These are phyloP conservation scores for Pseudopyricularia cyperi DNA, from an alignment of 2,329 filamentous ascomycete genomes.

Conservation along the genomic window DNA sequence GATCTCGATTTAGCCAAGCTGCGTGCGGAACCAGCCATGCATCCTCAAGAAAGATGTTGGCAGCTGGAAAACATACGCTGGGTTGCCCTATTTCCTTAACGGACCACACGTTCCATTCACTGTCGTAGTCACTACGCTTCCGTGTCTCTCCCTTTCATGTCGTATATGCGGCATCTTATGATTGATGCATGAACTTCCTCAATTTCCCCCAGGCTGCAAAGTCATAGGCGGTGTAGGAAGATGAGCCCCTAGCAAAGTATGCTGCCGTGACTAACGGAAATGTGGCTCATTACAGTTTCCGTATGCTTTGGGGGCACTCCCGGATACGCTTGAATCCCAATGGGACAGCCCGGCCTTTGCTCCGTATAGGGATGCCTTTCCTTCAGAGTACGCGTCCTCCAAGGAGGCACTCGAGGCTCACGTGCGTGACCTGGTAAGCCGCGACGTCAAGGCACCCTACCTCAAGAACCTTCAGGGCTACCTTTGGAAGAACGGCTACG, in stretches of 20 bases:
- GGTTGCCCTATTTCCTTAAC: too few relatives aligned
- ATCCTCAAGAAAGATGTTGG: too few relatives aligned
- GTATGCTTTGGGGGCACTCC: conserved; percentile 57
- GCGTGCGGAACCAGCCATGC: background rate
- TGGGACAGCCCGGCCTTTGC: conserved; percentile 56
- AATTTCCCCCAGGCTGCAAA: background rate
- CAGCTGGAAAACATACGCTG: background rate
- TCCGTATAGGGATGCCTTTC: conserved; percentile 59
- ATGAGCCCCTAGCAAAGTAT: background rate
- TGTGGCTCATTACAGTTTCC: conserved; percentile 47
- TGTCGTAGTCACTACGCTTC: background rate
- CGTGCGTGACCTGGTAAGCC: conserved; percentile 55
- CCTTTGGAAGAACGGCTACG: conserved; percentile 65
- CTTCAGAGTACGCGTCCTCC: conserved; percentile 45
- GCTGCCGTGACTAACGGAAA: background rate
- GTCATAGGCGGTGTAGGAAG: too few relatives aligned
- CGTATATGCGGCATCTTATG: background rate
- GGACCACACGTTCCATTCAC: background rate
- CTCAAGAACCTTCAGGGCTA: conserved; percentile 71
- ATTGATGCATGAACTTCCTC: background rate
- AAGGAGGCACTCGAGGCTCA: conserved; percentile 50
- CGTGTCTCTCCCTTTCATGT: background rate
- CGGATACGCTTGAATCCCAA: conserved; percentile 46
- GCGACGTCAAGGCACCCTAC: conserved; percentile 64
- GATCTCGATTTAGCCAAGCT: background rate